Conservation (phyloP, 352 stramenopile genomes). For the Thraustochytrium sp. region DNA sequence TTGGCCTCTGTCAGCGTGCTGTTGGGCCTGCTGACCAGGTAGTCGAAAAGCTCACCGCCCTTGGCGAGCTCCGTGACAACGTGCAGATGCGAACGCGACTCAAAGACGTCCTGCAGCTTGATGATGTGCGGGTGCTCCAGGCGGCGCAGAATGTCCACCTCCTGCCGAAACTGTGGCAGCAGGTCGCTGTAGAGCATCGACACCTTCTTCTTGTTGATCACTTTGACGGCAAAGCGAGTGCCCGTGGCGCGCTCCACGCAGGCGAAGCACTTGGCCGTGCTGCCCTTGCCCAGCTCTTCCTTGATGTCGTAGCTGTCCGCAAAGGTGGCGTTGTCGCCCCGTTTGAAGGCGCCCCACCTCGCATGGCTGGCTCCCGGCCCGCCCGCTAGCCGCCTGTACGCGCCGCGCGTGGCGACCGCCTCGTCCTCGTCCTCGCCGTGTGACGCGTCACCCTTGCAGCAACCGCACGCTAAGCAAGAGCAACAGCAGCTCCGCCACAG, state of each 20-base stretch:
- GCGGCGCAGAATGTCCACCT: constrained; percentile 63
- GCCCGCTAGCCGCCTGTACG: too few species aligned
- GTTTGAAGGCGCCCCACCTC: too few species aligned
- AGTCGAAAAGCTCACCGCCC: constrained; percentile 79
- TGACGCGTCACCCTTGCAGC: too few species aligned
- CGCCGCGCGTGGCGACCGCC: too few species aligned
- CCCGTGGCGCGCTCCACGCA: not conserved
- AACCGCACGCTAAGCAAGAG: too few species aligned
- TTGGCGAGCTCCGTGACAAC: constrained; percentile 80
- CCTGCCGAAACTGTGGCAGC: constrained; percentile 75
- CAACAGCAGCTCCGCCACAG: too few species aligned
- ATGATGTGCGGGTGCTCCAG: constrained; percentile 82
- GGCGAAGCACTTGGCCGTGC: constrained; percentile 30
- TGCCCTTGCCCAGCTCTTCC: constrained; percentile 29
- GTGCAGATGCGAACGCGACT: constrained; percentile 72
- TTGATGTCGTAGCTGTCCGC: not conserved
- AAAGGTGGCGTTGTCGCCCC: not conserved
- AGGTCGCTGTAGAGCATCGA: constrained; percentile 66
- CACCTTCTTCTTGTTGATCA: constrained; percentile 71
- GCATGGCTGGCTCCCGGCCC: too few species aligned
- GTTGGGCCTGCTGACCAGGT: constrained; percentile 62
- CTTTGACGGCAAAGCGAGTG: constrained; percentile 55
- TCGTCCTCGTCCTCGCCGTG: too few species aligned
- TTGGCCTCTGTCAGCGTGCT: constrained; percentile 75
- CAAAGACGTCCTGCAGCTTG: constrained; percentile 73